Conservation (phyloP, 139 green algal genomes). For the Asterochloris sp. region DNA sequence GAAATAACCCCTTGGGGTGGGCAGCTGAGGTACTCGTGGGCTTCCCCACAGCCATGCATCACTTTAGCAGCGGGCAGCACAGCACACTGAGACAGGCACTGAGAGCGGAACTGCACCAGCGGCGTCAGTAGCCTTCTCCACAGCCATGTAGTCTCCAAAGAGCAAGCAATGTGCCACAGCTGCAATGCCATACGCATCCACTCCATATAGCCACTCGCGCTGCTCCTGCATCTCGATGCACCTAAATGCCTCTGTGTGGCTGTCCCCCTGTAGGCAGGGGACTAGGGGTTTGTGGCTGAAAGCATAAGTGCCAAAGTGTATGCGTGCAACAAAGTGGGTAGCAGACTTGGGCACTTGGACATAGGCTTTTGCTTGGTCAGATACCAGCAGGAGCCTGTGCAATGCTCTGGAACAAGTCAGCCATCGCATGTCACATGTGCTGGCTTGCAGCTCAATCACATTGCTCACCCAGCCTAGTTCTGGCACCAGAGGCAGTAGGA, state of each 20-base stretch:
- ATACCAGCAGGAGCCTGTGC: too few species aligned
- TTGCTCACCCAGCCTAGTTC: too few species aligned
- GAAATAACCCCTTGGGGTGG: neutral
- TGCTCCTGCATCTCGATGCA: conserved; percentile 53
- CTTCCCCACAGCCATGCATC: neutral
- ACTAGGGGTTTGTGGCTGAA: neutral
- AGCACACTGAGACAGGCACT: neutral
- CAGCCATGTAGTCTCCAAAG: conserved; percentile 50
- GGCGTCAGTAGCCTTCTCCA: conserved; percentile 31
- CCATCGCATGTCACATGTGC: too few species aligned
- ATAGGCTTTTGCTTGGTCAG: too few species aligned
- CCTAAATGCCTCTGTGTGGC: conserved; percentile 38
- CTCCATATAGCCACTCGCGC: conserved; percentile 35
- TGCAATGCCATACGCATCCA: conserved; percentile 37
- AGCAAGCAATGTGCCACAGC: conserved; percentile 38
- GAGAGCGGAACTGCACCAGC: conserved; percentile 10
- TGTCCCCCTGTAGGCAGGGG: conserved; percentile 18
- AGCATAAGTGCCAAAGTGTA: too few species aligned
- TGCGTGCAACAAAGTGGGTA: too few species aligned
- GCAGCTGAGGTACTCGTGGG: neutral
- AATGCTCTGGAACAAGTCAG: too few species aligned
- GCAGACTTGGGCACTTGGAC: too few species aligned
- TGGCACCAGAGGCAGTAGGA: too few species aligned
- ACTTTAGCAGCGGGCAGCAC: neutral
- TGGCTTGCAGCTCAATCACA: too few species aligned